Base-by-base conservation (phyloP, 352 stramenopile species). In the Pythium volutum region DNA sequence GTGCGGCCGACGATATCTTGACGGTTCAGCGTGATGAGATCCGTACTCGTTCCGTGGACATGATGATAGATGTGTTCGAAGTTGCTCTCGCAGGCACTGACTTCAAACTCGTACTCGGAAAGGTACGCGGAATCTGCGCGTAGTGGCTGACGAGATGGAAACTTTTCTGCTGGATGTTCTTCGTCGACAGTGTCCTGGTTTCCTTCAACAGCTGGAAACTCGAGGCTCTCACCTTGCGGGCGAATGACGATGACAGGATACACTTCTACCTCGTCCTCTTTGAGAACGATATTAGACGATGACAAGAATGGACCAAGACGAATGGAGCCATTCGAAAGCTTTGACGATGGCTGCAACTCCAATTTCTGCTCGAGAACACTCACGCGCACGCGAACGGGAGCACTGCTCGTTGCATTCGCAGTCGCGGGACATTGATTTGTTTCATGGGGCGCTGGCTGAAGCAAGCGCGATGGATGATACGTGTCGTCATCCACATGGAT, bases 231-330 rank as follows among this genome's bases (percentile, higher is more conserved):
- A 23, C 73, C 74, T 12, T 72, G 41, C 7, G 79, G 77, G 20
- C 75, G 77, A 64, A 89, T 75, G 29, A 83, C 36, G 48, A 89
- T 59, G 15, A 87, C 76, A 10, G 79, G 79, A 39, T 86, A 89
- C 6, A 87, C 79, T 57, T 89, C 79, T 15, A 89, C 74, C 55
- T 89, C 62, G 29, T 84, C 74, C 18, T 79, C 72, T 45, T 84
- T 69, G 4, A 89, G 59, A 5, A 64, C 71, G 49, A 89, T 74
- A 27, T 73, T 77, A 0, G 77, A 81, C 16, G 75, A 80, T 39
- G 69, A 58, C 22, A 82, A 42, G 59, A 83, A 89, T n/a, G 26
- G 41, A 1, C 74, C 75, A 15, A 84, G 54, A 2, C 36, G 23
- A 26, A 85, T 66, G 8, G 38, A 46, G 8, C 49, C 36, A 20